Conservation (phyloP, 306 rosid genomes). For the Cicer arietinum region DNA sequence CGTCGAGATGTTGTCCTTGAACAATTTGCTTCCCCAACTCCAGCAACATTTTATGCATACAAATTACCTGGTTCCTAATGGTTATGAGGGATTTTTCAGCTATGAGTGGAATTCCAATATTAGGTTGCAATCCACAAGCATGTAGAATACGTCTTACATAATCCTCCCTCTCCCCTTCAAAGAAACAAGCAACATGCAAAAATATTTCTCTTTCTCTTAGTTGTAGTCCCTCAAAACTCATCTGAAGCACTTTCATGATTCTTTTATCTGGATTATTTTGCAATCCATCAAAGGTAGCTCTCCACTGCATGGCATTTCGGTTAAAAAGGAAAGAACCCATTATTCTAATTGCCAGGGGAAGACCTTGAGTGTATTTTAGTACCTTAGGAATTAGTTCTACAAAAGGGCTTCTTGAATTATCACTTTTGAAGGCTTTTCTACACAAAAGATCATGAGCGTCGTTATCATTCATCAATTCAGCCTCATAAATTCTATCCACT, state of each 20-base stretch:
- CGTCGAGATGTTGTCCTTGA: background rate
- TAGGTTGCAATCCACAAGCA: background rate
- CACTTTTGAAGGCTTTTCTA: conserved; percentile 26
- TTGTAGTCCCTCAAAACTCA: background rate
- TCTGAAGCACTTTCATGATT: conserved; percentile 4
- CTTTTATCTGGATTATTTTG: background rate
- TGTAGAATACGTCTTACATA: conserved; percentile 9
- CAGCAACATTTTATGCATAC: conserved; percentile 14
- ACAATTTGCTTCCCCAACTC: background rate
- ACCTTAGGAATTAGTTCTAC: background rate
- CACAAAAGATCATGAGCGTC: background rate
- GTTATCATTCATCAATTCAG: background rate
- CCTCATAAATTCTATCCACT: background rate
- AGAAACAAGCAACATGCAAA: conserved; percentile 18
- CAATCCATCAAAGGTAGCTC: conserved; percentile 10
- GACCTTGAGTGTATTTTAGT: conserved; percentile 17
- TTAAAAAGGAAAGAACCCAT: conserved; percentile 12
- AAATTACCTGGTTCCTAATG: background rate
- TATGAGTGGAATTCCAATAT: conserved; percentile 4
- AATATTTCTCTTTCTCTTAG: background rate
- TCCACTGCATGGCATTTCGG: background rate
- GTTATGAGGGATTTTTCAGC: conserved; percentile 18
- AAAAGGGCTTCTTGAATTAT: background rate
- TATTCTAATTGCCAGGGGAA: background rate
- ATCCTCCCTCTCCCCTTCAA: conserved; percentile 17